phyloP scores from a whole-genome alignment of 2,329 filamentous ascomycete species.

The Monosporascus cannonballus region DNA sequence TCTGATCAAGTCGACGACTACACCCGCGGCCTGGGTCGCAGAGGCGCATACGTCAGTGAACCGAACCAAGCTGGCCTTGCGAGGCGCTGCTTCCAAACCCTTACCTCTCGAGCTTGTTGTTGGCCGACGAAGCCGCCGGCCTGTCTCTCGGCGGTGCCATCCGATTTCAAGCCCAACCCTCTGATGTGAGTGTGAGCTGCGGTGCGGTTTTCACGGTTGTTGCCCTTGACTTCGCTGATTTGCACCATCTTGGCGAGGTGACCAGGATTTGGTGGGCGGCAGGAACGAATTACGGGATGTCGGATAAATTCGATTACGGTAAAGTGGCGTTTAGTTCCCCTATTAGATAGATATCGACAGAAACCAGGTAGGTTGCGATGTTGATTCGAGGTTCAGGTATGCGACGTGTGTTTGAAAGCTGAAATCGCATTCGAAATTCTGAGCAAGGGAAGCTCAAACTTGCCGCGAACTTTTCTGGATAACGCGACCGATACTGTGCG shows the following conservation, averaged over 20 bases:
- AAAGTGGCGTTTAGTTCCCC: no score
- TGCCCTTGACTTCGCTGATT: constrained; percentile 92
- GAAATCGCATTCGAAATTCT: constrained; percentile 11
- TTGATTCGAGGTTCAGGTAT: no score
- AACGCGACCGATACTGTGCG: constrained; percentile 18
- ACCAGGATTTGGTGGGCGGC: background rate
- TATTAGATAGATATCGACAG: no score
- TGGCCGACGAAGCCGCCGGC: constrained; percentile 88
- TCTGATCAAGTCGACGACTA: constrained; percentile 92
- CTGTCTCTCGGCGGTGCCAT: constrained; percentile 79
- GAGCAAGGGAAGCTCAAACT: constrained; percentile 16
- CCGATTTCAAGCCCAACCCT: constrained; percentile 77
- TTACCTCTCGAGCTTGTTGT: constrained; percentile 77
- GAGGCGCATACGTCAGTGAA: constrained; percentile 1
- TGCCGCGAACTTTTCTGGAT: constrained; percentile 25
- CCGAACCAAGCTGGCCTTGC: background rate
- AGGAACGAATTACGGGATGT: no score
- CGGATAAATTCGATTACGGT: no score
- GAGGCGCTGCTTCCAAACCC: constrained; percentile 9
- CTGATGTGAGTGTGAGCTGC: constrained; percentile 98
- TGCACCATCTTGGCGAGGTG: constrained; percentile 63
- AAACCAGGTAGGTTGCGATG: no score
- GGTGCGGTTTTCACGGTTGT: constrained; percentile 90
- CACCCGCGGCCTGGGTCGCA: constrained; percentile 68
- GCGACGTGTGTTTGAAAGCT: background rate